phyloP scores from a whole-genome alignment of 768 basidiomycete genomes.

The Suillus cothurnatus region DNA sequence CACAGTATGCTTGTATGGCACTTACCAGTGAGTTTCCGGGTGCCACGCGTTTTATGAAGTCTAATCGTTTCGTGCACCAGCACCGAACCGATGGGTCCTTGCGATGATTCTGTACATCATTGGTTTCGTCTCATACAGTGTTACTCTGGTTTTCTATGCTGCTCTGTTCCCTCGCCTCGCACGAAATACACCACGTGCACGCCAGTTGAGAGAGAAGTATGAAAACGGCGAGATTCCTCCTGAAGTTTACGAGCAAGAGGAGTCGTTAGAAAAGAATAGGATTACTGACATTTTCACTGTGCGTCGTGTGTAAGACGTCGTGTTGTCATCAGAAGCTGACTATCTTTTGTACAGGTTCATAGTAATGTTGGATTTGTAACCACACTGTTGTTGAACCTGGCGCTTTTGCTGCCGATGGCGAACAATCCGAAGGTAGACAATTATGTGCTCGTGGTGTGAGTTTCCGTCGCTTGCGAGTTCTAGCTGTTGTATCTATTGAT shows the following conservation, averaged over 20 bases:
- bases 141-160: slow-evolving; percentile 79
- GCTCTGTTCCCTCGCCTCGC: slow-evolving; percentile 82
- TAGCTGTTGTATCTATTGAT: background rate
- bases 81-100: slow-evolving; percentile 65
- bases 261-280: slow-evolving; percentile 80
- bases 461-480: slow-evolving; percentile 5
- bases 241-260: slow-evolving; percentile 71
- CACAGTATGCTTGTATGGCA: slow-evolving; percentile 77
- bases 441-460: slow-evolving; percentile 71
- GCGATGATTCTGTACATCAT: slow-evolving; percentile 82
- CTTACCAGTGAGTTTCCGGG: slow-evolving; percentile 57
- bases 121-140: slow-evolving; percentile 77
- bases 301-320: slow-evolving; percentile 16
- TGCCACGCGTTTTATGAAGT: background rate
- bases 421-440: slow-evolving; percentile 69
- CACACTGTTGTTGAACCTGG: slow-evolving; percentile 67
- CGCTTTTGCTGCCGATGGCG: slow-evolving; percentile 61
- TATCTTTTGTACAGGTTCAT: slow-evolving; percentile 51
- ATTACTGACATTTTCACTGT: slow-evolving; percentile 87
- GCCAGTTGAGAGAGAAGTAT: slow-evolving; percentile 53
- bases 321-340: background rate
- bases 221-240: slow-evolving; percentile 58
- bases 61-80: slow-evolving; percentile 34
- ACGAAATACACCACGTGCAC: slow-evolving; percentile 69
- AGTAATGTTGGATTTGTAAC: slow-evolving; percentile 76